Evolutionary conservation across 805 yeast species (phyloP), one percentile per base, ranked within the genome.

Genomic region (Komagataella populi): DNA sequence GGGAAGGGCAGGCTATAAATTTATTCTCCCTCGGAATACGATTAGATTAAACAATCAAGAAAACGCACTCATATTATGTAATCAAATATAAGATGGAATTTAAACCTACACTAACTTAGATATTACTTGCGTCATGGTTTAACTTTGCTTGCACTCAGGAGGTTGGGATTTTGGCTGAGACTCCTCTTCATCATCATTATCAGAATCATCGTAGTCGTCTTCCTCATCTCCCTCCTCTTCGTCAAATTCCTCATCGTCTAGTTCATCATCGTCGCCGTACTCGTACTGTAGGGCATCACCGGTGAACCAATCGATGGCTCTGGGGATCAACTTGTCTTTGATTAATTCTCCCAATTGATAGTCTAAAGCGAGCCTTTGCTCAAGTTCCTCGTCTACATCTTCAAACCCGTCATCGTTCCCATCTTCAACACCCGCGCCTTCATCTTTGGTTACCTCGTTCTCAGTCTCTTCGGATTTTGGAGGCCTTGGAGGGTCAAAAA

Each of bases 261-360:
- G 80, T 20, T 73, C 78, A 45, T 70, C 83, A 16, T 76, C 87
- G 39, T 58, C 62, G 39, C 59, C 68, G 50, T 72, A 79, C 57
- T 78, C 84, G 63, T 78, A 86, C 52, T 86, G 95, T 53, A 91
- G 76, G 22, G 99, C 99, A 57, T 88, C 88, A 48, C 99, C 99
- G 7, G 99, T 91, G 68, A 89, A 93, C 98, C 99, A 93, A 67
- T 91, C 98, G 61, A 93, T 78, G 50, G 98, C 98, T 64, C 96
- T 82, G 55, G 98, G 97, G 55, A 93, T 83, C 64, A 93, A 77
- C 68, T 93, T 86, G 68, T 93, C 98, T 73, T 93, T 93, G 66
- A 93, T 80, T 62, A 90, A 90, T 70, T 93, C 99, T 55, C 98
- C 99, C 56, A 93, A 75, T 63, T 89, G 93, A 72, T 93, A 93